Percentiles rank a stretch among this genome's conserved stretches.
Evolutionary conservation across 768 basidiomycete species (phyloP).

Genomic region (Suillus tomentosus): DNA sequence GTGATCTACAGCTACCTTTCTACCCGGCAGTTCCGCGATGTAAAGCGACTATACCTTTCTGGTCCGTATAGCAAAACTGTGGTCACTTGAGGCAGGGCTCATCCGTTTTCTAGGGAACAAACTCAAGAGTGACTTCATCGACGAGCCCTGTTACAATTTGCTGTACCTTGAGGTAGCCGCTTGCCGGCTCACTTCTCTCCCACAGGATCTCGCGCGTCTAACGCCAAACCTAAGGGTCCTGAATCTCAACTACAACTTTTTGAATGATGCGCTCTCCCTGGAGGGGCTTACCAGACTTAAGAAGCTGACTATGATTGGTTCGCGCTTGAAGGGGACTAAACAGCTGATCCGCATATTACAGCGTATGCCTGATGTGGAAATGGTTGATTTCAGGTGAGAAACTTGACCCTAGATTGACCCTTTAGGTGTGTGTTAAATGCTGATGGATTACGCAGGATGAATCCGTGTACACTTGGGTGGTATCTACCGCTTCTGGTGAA

Average conservation of each 20-base stretch:
- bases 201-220: slow-evolving; percentile 60
- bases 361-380: slow-evolving; percentile 78
- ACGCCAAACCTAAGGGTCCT: slow-evolving; percentile 87
- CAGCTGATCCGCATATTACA: slow-evolving; percentile 70
- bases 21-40: slow-evolving; percentile 79
- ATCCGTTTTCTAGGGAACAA: slow-evolving; percentile 64
- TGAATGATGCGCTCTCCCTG: slow-evolving; percentile 71
- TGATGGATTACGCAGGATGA: slow-evolving; percentile 61
- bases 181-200: slow-evolving; percentile 78
- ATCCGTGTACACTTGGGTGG: slow-evolving; percentile 95
- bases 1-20: slow-evolving; percentile 42
- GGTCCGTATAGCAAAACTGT: slow-evolving; percentile 52
- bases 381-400: slow-evolving; percentile 86
- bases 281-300: slow-evolving; percentile 73
- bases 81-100: slow-evolving; percentile 22
- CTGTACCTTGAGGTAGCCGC: slow-evolving; percentile 90
- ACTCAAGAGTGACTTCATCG: slow-evolving; percentile 58
- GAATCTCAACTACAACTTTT: slow-evolving; percentile 97
- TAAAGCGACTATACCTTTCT: slow-evolving; percentile 93
- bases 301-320: slow-evolving; percentile 87
- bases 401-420: neutral
- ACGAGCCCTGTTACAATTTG: slow-evolving; percentile 83
- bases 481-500: slow-evolving; percentile 86
- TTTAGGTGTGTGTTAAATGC: neutral
- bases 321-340: slow-evolving; percentile 73